These are phyloP conservation scores for Chlorella sorokiniana DNA, from an alignment of 139 green algal species.

Conservation along the genomic window DNA sequence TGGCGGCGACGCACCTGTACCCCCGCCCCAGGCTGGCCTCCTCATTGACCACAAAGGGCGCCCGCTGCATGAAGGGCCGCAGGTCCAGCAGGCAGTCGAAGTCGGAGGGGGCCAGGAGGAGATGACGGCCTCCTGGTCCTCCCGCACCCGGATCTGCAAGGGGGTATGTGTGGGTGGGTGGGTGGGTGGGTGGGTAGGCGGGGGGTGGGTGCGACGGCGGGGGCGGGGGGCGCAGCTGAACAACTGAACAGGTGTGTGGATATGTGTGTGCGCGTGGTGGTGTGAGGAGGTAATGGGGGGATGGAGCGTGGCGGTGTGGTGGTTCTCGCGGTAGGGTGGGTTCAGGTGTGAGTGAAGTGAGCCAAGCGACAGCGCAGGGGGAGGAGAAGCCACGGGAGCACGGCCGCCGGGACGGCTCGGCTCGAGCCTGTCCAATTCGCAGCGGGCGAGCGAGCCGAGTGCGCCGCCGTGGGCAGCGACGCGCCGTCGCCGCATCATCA, in stretches of 20 bases:
- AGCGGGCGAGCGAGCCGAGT: neutral
- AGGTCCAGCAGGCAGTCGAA: slow-evolving; percentile 20
- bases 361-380: too few relatives aligned
- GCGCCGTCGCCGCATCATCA: neutral
- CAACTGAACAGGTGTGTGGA: too few relatives aligned
- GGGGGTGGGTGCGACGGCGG: neutral
- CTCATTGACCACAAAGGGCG: slow-evolving; percentile 58
- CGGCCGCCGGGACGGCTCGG: too few relatives aligned
- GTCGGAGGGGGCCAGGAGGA: neutral
- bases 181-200: neutral
- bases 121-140: slow-evolving; percentile 16
- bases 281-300: too few relatives aligned
- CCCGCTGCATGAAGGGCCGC: slow-evolving; percentile 19
- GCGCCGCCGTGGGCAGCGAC: neutral
- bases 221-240: too few relatives aligned
- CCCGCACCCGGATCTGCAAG: slow-evolving; percentile 18
- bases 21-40: slow-evolving; percentile 64
- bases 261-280: too few relatives aligned
- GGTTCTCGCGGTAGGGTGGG: too few relatives aligned
- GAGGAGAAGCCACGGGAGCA: too few relatives aligned
- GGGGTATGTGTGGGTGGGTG: too few relatives aligned
- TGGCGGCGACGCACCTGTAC: slow-evolving; percentile 49
- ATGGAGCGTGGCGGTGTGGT: too few relatives aligned
- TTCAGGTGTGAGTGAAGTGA: too few relatives aligned
- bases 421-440: too few relatives aligned